phyloP scores from a whole-genome alignment of 139 green algal genomes.

The Picochlorum sp. region DNA sequence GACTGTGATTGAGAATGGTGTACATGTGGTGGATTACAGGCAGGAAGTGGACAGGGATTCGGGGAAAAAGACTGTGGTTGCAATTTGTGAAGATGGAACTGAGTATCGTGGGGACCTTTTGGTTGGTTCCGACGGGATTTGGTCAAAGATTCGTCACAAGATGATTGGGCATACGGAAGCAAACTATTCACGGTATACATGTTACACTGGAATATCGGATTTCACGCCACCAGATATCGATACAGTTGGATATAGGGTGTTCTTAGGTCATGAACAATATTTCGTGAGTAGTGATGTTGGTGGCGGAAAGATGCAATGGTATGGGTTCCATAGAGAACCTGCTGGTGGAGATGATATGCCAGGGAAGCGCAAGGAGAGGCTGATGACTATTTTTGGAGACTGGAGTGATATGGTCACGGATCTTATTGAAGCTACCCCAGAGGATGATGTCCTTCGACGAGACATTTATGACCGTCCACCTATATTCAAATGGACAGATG shows the following conservation, averaged over 20 bases:
- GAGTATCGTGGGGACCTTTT: constrained; percentile 72
- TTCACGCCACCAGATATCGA: constrained; percentile 87
- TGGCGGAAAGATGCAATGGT: constrained; percentile 95
- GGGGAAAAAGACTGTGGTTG: constrained; percentile 34
- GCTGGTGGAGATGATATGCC: constrained; percentile 48
- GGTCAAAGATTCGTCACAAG: constrained; percentile 67
- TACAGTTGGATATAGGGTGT: constrained; percentile 79
- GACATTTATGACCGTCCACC: constrained; percentile 87
- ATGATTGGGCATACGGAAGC: constrained; percentile 53
- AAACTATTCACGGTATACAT: constrained; percentile 82
- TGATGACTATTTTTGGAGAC: constrained; percentile 83
- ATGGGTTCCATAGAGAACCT: constrained; percentile 92
- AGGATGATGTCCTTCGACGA: constrained; percentile 83
- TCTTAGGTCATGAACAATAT: constrained; percentile 93
- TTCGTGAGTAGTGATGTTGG: constrained; percentile 98
- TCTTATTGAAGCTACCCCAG: constrained; percentile 64
- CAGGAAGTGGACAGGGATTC: background rate
- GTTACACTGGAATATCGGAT: constrained; percentile 89
- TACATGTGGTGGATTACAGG: constrained; percentile 44
- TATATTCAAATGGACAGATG: constrained; percentile 59
- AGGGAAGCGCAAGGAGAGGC: constrained; percentile 57
- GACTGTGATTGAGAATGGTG: constrained; percentile 53
- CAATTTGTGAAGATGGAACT: constrained; percentile 60
- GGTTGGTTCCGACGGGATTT: constrained; percentile 92
- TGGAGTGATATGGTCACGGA: constrained; percentile 64